These are phyloP conservation scores for Passiflora organensis DNA, from an alignment of 345 rosid genomes.

Conservation along the genomic window DNA sequence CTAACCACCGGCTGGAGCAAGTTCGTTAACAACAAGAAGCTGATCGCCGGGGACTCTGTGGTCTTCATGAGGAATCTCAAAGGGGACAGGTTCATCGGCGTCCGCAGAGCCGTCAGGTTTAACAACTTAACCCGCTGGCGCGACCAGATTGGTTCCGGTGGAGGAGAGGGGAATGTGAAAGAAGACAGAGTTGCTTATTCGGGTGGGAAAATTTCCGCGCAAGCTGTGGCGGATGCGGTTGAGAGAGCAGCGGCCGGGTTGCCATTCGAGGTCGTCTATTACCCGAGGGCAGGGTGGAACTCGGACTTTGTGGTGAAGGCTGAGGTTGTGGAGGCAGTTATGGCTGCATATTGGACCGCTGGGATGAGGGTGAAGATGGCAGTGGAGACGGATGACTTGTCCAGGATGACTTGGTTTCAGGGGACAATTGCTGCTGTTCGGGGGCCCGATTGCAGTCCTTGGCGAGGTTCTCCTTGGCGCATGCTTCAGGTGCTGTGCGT, in stretches of 20 bases:
- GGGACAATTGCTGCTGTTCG: slow-evolving; percentile 49
- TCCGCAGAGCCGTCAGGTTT: slow-evolving; percentile 42
- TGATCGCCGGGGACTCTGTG: slow-evolving; percentile 83
- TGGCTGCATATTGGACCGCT: slow-evolving; percentile 39
- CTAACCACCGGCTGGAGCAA: slow-evolving; percentile 97
- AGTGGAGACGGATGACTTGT: slow-evolving; percentile 73
- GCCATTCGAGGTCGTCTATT: slow-evolving; percentile 73
- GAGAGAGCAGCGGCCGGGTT: slow-evolving; percentile 49
- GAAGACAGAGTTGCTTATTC: slow-evolving; percentile 27
- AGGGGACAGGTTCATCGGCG: slow-evolving; percentile 62
- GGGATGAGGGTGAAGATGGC: slow-evolving; percentile 85
- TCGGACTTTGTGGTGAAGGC: slow-evolving; percentile 74
- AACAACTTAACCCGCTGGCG: slow-evolving; percentile 43
- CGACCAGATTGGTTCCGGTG: slow-evolving; percentile 26
- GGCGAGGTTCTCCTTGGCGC: slow-evolving; percentile 87
- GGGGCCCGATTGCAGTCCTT: slow-evolving; percentile 39
- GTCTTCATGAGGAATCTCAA: slow-evolving; percentile 64
- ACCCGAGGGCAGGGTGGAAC: slow-evolving; percentile 59
- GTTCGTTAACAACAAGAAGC: slow-evolving; percentile 78
- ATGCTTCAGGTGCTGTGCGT: slow-evolving; percentile 61
- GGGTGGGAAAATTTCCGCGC: slow-evolving; percentile 40
- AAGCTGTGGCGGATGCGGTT: slow-evolving; percentile 49
- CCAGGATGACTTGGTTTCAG: slow-evolving; percentile 68
- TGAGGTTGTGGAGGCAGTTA: slow-evolving; percentile 66
- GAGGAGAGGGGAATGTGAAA: slow-evolving; percentile 18